These are phyloP conservation scores for Odontarrhena argentea DNA, from an alignment of 345 rosid species.

Conservation along the genomic window DNA sequence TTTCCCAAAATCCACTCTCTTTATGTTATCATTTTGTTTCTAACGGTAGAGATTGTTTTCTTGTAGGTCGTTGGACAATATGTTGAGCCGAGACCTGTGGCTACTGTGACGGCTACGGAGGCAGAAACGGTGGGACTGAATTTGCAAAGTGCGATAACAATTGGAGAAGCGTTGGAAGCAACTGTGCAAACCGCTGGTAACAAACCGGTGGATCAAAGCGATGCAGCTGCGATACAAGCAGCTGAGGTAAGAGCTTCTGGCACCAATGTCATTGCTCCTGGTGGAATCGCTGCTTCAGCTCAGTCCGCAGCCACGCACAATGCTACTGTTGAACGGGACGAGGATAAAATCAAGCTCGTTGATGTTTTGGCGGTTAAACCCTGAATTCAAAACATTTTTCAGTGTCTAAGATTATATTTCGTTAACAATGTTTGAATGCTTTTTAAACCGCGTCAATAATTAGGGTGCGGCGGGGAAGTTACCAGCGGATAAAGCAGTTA, in stretches of 20 bases:
- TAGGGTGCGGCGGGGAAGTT: conserved; percentile 61
- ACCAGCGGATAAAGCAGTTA: conserved; percentile 61
- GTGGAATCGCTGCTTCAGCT: conserved; percentile 67
- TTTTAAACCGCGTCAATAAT: background rate
- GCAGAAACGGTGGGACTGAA: conserved; percentile 18
- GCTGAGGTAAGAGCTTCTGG: conserved; percentile 74
- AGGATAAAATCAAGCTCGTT: conserved; percentile 59
- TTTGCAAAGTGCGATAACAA: conserved; percentile 50
- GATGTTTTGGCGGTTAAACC: conserved; percentile 50
- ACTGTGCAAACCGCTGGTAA: conserved; percentile 45
- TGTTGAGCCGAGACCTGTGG: conserved; percentile 49
- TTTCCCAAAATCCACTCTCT: background rate
- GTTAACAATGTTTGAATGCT: background rate
- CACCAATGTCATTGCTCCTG: conserved; percentile 45
- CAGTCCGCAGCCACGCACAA: conserved; percentile 68
- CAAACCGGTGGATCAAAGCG: conserved; percentile 64
- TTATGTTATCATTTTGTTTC: background rate
- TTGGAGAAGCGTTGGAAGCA: conserved; percentile 77
- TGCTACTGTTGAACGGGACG: conserved; percentile 42
- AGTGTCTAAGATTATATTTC: background rate
- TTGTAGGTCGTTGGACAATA: conserved; percentile 56
- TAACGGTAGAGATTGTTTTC: background rate
- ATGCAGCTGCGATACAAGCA: conserved; percentile 75
- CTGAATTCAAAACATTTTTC: background rate
- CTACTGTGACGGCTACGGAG: conserved; percentile 18